Base-by-base conservation (phyloP, 1,139 yeast genomes). In the Kluyveromyces sp. region DNA sequence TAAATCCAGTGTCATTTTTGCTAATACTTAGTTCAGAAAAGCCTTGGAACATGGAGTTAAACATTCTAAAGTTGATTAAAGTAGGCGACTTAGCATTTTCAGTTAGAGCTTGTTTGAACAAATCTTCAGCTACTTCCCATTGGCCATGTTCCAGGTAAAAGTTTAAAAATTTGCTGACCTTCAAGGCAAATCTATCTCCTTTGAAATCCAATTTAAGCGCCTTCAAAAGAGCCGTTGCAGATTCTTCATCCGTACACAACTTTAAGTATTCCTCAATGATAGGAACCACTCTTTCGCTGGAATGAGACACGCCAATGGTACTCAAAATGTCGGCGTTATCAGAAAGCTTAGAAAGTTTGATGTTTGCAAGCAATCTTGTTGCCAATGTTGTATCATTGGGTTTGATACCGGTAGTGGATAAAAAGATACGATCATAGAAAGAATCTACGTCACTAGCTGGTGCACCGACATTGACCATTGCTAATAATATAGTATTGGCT, bases 101-200 rank as follows among this genome's bases (percentile, higher is more conserved):
- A 29, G 50, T 42, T 6, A 54, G 37, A 36, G 48, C 58, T 3
- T 53, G 52, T 33, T 53, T 53, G 45, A 60, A 58, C 15, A 59
- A 45, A n/a, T 45, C 46, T 41, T 60, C 64, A 4, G 65, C 63
- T 3, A 40, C 45, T 4, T 47, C 42, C 37, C 51, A 44, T 25
- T 52, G 48, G 2, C 63, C 64, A 28, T 46, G 50, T 4, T 31
- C 38, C 27, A 60, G 59, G 40, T 59, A 63, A 2, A 63, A 58
- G 4, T 41, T 37, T 25, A 61, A 52, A 47, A 60, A 41, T 21
- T 45, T 41, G 21, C 48, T 42, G 25, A 45, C 4, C 7, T 34
- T 32, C 10, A n/a, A 10, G 10, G 45, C 34, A 8, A 31, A 33
- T n/a, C 35, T 32, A 8, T 28, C 28, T 5, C 21, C 21, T 10